These are phyloP conservation scores for Lactarius pseudohatsudake DNA, from an alignment of 768 basidiomycete genomes.

Conservation along the genomic window DNA sequence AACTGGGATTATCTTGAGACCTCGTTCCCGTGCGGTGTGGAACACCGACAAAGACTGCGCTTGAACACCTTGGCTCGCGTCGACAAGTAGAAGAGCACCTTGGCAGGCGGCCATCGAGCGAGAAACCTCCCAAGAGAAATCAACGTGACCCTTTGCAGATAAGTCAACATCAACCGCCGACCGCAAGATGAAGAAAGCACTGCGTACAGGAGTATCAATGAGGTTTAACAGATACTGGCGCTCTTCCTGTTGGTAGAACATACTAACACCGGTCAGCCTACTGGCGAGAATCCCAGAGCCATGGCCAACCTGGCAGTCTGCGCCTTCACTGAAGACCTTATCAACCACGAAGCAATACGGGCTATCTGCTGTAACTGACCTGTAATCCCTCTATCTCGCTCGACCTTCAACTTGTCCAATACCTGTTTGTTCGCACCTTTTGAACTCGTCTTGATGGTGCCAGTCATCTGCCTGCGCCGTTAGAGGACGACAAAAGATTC, in stretches of 20 bases:
- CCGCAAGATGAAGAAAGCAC: background rate
- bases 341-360: slow-evolving; percentile 2
- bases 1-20: slow-evolving; percentile 83
- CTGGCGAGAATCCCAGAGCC: slow-evolving; percentile 14
- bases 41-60: slow-evolving; percentile 97
- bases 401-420: slow-evolving; percentile 93
- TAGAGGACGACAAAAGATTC: slow-evolving; percentile 16
- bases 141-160: slow-evolving; percentile 78
- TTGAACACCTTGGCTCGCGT: slow-evolving; percentile 97
- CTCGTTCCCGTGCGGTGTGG: slow-evolving; percentile 80
- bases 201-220: slow-evolving; percentile 87
- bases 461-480: slow-evolving; percentile 63
- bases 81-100: slow-evolving; percentile 82
- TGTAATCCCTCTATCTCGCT: slow-evolving; percentile 95
- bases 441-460: slow-evolving; percentile 71
- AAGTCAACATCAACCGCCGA: background rate
- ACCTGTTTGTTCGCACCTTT: slow-evolving; percentile 79
- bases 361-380: slow-evolving; percentile 44
- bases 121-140: slow-evolving; percentile 97
- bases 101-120: slow-evolving; percentile 91
- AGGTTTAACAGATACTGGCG: slow-evolving; percentile 79
- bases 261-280: slow-evolving; percentile 46
- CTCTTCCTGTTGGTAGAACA: slow-evolving; percentile 66
- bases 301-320: slow-evolving; percentile 78
- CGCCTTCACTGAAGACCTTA: slow-evolving; percentile 70